These are phyloP conservation scores for Aspergillus neoniger DNA, from an alignment of 2,329 filamentous ascomycete species.

Conservation along the genomic window DNA sequence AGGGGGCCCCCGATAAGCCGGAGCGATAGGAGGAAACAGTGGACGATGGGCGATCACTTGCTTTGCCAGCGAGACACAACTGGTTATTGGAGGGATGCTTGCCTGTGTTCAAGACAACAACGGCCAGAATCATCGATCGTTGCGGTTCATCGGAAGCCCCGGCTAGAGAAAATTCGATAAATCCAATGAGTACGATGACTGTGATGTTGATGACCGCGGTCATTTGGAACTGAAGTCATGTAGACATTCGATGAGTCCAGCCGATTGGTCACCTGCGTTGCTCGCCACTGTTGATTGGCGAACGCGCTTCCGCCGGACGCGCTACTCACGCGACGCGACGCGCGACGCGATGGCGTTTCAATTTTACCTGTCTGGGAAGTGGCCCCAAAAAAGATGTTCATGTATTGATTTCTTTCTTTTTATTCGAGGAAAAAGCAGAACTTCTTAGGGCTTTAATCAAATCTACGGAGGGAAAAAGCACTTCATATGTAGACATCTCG, in stretches of 20 bases:
- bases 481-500: neutral
- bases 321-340: neutral
- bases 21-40: slow-evolving; percentile 16
- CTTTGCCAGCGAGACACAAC: slow-evolving; percentile 1
- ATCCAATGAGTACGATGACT: too few species aligned
- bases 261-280: neutral
- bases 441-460: neutral
- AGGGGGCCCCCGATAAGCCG: slow-evolving; percentile 15
- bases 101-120: neutral
- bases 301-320: neutral
- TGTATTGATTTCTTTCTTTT: too few species aligned
- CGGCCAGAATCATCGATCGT: too few species aligned
- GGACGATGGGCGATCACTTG: neutral
- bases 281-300: neutral
- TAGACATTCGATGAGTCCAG: neutral
- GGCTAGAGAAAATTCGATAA: neutral
- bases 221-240: neutral
- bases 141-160: neutral
- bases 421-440: too few species aligned
- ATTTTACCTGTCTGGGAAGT: neutral
- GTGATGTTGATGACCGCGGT: neutral
- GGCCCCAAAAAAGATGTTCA: neutral
- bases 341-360: neutral
- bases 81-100: neutral
- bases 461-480: neutral